Base-by-base conservation (phyloP, 768 basidiomycete genomes). In the Auriscalpium orientale region DNA sequence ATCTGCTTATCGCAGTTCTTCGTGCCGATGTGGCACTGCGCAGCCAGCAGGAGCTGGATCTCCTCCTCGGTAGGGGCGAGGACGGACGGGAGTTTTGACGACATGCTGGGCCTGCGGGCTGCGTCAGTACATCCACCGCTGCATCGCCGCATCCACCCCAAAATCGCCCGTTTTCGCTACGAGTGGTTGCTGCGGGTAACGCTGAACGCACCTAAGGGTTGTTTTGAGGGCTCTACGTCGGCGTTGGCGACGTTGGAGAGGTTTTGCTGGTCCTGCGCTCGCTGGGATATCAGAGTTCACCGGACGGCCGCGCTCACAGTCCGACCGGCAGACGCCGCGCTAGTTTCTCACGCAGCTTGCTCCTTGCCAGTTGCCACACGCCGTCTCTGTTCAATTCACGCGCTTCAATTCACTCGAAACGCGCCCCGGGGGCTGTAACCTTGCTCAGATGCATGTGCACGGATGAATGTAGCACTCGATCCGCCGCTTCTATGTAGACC, bases 1-100 rank as follows among this genome's bases (percentile, higher is more conserved):
- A 99, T 99, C 74, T 94, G 89, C 84, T 94, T 97, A 72, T 98
- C 95, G 79, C 94, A 95, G 77, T 98, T 97, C 89, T 98, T 98
- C 63, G 88, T 92, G 70, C 95, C 95, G 62, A 98, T 88, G 71
- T 98, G 95, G 73, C 85, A 88, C 79, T 98, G 91, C 20, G 97
- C 97, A 68, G 94, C 86, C 59, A 98, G 81, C 68, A 98, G 81
- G 64, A 92, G 84, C 74, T 91, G 90, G 66, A 98, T 95, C 74
- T 98, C 95, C 78, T 98, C 95, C 74, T 98, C 95, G 54, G 93
- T 95, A 46, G 94, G 91, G 70, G 85, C 85, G 67, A 99, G 84
- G 65, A 89, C 82, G 67, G 93, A 87, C 66, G 95, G 95, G 65
- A 98, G 82, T 83, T 97, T 97, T 71, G 91, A 91, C 67, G 89